A percentile compares a stretch with the other conserved stretches of the same genome.
Conservation (phyloP, 2,329 filamentous ascomycete genomes). For the Colletotrichum phormii region DNA sequence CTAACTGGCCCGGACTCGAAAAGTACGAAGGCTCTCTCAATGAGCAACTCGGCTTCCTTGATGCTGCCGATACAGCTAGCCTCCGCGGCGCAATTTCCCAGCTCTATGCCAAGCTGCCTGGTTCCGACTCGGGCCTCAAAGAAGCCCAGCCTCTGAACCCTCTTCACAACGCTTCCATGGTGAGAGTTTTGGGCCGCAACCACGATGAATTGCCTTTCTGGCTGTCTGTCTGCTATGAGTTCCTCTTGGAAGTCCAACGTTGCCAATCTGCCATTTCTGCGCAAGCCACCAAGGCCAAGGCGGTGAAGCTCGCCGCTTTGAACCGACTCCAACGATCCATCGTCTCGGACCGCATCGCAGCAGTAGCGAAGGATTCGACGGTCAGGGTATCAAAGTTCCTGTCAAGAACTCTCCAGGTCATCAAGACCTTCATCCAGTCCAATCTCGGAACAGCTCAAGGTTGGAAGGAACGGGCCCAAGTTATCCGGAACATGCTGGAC, state of each 20-base stretch:
- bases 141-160: constrained; percentile 67
- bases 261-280: constrained; percentile 55
- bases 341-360: constrained; percentile 64
- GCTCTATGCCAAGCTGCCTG: constrained; percentile 49
- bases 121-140: constrained; percentile 45
- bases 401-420: constrained; percentile 51
- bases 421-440: constrained; percentile 57
- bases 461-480: constrained; percentile 48
- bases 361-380: constrained; percentile 71
- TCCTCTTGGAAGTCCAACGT: constrained; percentile 56
- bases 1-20: constrained; percentile 7
- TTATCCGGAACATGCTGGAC: constrained; percentile 57
- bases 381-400: constrained; percentile 65
- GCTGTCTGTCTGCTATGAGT: constrained; percentile 65
- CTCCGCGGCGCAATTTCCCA: constrained; percentile 49
- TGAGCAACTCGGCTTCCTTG: constrained; percentile 40
- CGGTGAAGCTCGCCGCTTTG: constrained; percentile 63
- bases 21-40: constrained; percentile 26
- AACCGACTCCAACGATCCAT: constrained; percentile 72
- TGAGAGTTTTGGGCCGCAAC: constrained; percentile 54
- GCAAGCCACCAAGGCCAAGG: constrained; percentile 55
- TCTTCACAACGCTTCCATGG: constrained; percentile 67
- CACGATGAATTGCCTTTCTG: constrained; percentile 53
- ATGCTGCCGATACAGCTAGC: constrained; percentile 45
- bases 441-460: constrained; percentile 41